Conservation (phyloP, 306 rosid species). For the Medicago lupulina region DNA sequence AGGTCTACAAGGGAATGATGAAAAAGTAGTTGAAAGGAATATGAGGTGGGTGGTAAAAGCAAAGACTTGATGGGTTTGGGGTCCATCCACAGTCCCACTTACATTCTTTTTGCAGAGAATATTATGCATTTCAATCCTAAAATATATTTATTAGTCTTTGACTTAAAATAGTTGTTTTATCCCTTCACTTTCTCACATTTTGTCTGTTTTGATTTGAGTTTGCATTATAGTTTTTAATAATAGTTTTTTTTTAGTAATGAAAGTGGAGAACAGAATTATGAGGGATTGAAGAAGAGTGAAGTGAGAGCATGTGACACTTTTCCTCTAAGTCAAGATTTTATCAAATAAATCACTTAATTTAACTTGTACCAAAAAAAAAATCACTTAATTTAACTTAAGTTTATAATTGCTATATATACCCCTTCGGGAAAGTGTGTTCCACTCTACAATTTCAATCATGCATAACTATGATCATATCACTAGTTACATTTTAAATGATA, state of each 20-base stretch:
- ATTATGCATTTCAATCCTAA: slow-evolving; percentile 34
- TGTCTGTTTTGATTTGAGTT: slow-evolving; percentile 16
- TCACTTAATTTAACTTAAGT: slow-evolving; percentile 39
- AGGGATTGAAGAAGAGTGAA: slow-evolving; percentile 63
- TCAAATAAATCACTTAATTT: slow-evolving; percentile 42
- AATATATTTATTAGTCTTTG: slow-evolving; percentile 40
- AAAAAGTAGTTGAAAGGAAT: slow-evolving; percentile 51
- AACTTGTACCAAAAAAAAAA: no score
- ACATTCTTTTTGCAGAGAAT: slow-evolving; percentile 62
- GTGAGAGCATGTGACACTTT: slow-evolving; percentile 68
- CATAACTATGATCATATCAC: slow-evolving; percentile 9
- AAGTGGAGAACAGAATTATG: slow-evolving; percentile 87
- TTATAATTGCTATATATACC: neutral
- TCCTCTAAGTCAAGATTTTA: slow-evolving; percentile 68
- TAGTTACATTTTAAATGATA: neutral
- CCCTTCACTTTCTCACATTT: slow-evolving; percentile 4
- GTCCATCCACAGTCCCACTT: slow-evolving; percentile 46
- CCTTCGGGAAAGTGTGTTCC: neutral
- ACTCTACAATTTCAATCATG: slow-evolving; percentile 38
- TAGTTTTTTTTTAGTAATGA: slow-evolving; percentile 43
- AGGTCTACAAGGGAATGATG: slow-evolving; percentile 67
- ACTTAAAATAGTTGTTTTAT: slow-evolving; percentile 46
- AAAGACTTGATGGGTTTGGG: slow-evolving; percentile 38
- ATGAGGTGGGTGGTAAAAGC: slow-evolving; percentile 51
- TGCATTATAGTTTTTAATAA: slow-evolving; percentile 33